Percentiles rank a stretch among this genome's conserved stretches.
phyloP scores from a whole-genome alignment of 2,329 filamentous ascomycete species.

The Gnomoniopsis sp. region DNA sequence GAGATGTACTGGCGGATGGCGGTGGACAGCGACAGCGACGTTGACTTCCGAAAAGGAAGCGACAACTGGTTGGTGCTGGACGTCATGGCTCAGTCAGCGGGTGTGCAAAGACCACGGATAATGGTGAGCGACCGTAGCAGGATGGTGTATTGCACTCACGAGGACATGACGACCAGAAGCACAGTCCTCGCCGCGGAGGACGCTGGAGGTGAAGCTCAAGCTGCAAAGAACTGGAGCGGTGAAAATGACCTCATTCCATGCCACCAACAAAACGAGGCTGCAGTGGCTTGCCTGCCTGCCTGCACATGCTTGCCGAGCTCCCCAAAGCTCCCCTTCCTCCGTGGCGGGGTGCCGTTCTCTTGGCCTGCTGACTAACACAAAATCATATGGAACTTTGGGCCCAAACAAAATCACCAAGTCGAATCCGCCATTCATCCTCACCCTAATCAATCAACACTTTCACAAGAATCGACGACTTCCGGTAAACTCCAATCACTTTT shows the following conservation, averaged over 20 bases:
- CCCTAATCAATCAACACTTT: no score
- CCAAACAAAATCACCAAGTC: no score
- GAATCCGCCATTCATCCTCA: no score
- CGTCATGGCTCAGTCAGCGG: slow-evolving; percentile 13
- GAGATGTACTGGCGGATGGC: slow-evolving; percentile 95
- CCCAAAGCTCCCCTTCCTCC: no score
- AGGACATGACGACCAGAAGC: slow-evolving; percentile 3
- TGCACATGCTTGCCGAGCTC: not conserved
- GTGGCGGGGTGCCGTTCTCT: no score
- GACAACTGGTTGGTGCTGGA: slow-evolving; percentile 60
- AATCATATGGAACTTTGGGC: no score
- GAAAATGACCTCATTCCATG: slow-evolving; percentile 16
- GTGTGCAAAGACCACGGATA: not conserved
- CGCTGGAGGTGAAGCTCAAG: no score
- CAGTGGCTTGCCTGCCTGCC: not conserved
- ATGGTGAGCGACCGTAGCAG: not conserved
- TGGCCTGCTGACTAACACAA: no score
- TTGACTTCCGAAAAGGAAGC: slow-evolving; percentile 84
- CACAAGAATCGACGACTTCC: no score
- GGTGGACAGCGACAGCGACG: slow-evolving; percentile 71
- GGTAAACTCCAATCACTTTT: no score
- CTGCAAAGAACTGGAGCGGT: not conserved
- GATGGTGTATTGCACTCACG: not conserved
- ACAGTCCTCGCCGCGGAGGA: not conserved
- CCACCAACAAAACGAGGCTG: not conserved